Conservation (phyloP, 371 early-diverging fungal species). For the Batrachochytrium dendrobatidis region DNA sequence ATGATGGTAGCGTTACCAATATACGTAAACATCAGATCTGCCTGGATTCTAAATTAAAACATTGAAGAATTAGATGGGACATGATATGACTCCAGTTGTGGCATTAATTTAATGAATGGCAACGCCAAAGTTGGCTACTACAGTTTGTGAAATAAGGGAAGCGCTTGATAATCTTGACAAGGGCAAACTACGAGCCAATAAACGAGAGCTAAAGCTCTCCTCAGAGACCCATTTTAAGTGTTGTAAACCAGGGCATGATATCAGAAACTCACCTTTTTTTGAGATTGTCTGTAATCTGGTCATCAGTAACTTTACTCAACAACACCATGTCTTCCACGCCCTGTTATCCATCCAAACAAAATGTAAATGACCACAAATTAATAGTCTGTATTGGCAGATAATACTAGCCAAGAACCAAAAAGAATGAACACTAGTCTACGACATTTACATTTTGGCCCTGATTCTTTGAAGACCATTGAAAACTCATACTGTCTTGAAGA, state of each 20-base stretch:
- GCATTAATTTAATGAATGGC: no score
- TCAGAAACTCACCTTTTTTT: constrained; percentile 35
- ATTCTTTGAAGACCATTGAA: constrained; percentile 31
- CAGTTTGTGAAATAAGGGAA: no score
- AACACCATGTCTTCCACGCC: constrained; percentile 52
- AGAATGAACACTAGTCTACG: not conserved
- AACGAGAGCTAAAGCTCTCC: no score
- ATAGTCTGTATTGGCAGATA: not conserved
- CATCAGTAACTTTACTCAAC: constrained; percentile 43
- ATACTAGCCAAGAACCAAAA: no score
- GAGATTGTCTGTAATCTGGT: constrained; percentile 48
- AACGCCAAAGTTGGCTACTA: no score
- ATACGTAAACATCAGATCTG: constrained; percentile 50
- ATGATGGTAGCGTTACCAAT: constrained; percentile 26
- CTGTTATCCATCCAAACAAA: constrained; percentile 10
- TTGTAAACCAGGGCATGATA: not conserved
- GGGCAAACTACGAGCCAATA: no score
- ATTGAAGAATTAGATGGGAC: no score
- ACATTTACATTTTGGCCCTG: constrained; percentile 31
- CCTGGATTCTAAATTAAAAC: constrained; percentile 21
- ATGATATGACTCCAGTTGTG: no score
- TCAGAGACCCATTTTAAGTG: no score
- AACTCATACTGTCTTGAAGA: no score
- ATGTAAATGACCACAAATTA: not conserved
- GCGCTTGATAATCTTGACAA: no score